Evolutionary conservation across 495 filamentous ascomycete genomes (phyloP), one percentile per base, ranked within the genome.

Genomic region (Penicillium alfredii): DNA sequence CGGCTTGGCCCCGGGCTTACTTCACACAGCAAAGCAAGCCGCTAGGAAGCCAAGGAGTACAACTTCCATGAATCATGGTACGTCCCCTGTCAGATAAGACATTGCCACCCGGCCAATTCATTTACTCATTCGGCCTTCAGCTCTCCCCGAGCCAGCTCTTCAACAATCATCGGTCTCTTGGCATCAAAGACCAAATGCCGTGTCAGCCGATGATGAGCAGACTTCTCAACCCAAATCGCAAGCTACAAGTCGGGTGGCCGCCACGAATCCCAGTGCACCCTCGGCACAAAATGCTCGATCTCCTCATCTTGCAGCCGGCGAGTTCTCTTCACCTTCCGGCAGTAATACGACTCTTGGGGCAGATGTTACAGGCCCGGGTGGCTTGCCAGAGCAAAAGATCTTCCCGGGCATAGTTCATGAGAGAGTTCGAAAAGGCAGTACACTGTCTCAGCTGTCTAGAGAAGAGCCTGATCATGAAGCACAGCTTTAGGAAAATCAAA

Each of bases 321-420:
- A 49, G 6, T 33, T 22, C 18, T 46, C 46, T 15, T 42, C 23
- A n/a, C 23, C 36, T 25, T 30, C 46, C 11, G 29, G 18, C 20
- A 45, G 37, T n/a, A 42, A 24, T n/a, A 29, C 30, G 31, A 30
- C 53, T 42, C 34, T 47, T 44, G 60, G 44, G 32, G 35, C 35
- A 47, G 36, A 53, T 54, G 47, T 50, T 31, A 44, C 61, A 35
- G 34, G 56, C 8, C 50, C 81, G 42, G 62, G 78, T 16, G 71
- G 63, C 8, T 64, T 71, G 0, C 71, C 71, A 14, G 78, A 84
- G 51, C 80, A 81, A 22, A 72, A 75, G 42, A 82, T 85, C 27
- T 84, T 85, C 55, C 84, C 84, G 0, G 82, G 83, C 3, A 69
- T 85, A 31, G 71, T 86, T 14, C 75, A 80, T 49, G 71, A 79